phyloP scores from a whole-genome alignment of 2,329 filamentous ascomycete species.

The Dactylellina sp. region DNA sequence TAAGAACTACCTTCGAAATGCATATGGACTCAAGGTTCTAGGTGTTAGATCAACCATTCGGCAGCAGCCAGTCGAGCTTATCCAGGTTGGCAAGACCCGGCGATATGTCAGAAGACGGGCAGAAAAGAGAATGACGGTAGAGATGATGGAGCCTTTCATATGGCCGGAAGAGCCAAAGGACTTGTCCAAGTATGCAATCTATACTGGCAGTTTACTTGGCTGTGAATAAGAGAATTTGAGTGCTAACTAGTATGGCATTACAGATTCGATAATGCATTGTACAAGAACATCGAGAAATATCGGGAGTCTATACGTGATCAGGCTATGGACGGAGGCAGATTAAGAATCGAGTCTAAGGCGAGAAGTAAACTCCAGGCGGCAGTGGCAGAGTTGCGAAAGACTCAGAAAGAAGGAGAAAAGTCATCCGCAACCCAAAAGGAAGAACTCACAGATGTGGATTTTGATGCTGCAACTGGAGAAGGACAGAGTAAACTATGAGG shows the following conservation, averaged over 20 bases:
- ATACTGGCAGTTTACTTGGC: too few species aligned
- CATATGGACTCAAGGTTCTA: slow-evolving; percentile 79
- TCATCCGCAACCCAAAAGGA: slow-evolving; percentile 58
- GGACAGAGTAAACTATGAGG: slow-evolving; percentile 16
- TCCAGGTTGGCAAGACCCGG: slow-evolving; percentile 67
- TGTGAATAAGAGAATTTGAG: background rate
- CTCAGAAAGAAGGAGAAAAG: slow-evolving; percentile 8
- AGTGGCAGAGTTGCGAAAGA: slow-evolving; percentile 61
- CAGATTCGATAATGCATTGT: slow-evolving; percentile 74
- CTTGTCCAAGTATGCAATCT: slow-evolving; percentile 67
- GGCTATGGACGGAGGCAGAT: slow-evolving; percentile 68
- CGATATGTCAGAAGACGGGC: slow-evolving; percentile 75
- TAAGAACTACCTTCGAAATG: slow-evolving; percentile 90
- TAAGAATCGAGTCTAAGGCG: slow-evolving; percentile 69
- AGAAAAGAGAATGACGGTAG: slow-evolving; percentile 93
- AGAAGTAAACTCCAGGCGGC: slow-evolving; percentile 67
- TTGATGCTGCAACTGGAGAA: slow-evolving; percentile 20
- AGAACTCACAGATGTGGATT: slow-evolving; percentile 50
- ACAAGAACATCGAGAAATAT: slow-evolving; percentile 68
- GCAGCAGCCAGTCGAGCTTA: slow-evolving; percentile 70
- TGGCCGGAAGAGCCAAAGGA: slow-evolving; percentile 80
- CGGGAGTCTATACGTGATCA: slow-evolving; percentile 63
- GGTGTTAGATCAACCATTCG: slow-evolving; percentile 84
- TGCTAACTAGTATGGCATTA: too few species aligned
- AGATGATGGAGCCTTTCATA: slow-evolving; percentile 86